phyloP scores from a whole-genome alignment of 768 basidiomycete genomes.

The Boletus sp. region DNA sequence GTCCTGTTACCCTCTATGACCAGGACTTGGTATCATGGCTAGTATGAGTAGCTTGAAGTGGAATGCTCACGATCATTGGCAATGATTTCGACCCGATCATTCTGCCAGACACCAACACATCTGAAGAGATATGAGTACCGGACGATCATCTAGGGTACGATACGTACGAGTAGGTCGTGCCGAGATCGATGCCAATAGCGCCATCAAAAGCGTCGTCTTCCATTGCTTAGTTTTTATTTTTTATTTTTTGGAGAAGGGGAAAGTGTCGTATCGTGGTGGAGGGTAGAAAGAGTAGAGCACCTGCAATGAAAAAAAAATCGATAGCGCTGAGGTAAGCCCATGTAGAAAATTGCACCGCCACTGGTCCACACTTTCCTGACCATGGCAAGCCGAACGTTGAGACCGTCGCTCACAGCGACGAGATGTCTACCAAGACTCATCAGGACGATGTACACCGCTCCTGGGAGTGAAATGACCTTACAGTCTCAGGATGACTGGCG shows the following conservation, averaged over 20 bases:
- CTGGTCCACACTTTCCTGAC: slow-evolving; percentile 11
- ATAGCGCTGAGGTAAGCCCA: slow-evolving; percentile 55
- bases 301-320: slow-evolving; percentile 38
- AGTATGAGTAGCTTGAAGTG: background rate
- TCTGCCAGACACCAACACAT: slow-evolving; percentile 99
- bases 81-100: slow-evolving; percentile 99
- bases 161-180: slow-evolving; percentile 93
- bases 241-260: slow-evolving; percentile 27
- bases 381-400: slow-evolving; percentile 30
- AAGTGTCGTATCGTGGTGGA: slow-evolving; percentile 36
- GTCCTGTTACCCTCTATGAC: slow-evolving; percentile 92
- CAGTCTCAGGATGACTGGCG: slow-evolving; percentile 63
- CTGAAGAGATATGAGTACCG: slow-evolving; percentile 41
- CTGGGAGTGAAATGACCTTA: slow-evolving; percentile 33
- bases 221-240: slow-evolving; percentile 55
- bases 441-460: slow-evolving; percentile 32
- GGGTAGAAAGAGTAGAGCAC: slow-evolving; percentile 18
- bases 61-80: slow-evolving; percentile 83
- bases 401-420: slow-evolving; percentile 20
- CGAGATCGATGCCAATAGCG: slow-evolving; percentile 95
- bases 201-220: slow-evolving; percentile 89
- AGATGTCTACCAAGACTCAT: slow-evolving; percentile 22
- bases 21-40: background rate
- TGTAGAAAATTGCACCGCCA: slow-evolving; percentile 35
- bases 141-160: slow-evolving; percentile 16